phyloP scores from a whole-genome alignment of 192 early-diverging fungal genomes.

The Backusella psychrophila region DNA sequence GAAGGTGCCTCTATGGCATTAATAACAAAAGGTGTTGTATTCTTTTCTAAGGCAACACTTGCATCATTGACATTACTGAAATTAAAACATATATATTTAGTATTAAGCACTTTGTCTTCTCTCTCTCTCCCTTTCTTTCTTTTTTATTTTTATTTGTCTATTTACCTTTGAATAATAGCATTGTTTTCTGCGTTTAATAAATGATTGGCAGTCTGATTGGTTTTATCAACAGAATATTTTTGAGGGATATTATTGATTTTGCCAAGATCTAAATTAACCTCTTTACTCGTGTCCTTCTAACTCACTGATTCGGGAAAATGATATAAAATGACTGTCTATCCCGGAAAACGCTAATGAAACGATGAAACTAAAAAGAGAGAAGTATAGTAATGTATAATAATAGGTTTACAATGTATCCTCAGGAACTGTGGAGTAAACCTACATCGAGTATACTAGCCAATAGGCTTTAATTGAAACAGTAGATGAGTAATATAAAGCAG shows the following conservation, averaged over 20 bases:
- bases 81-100: conserved; percentile 70
- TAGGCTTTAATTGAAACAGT: too few species aligned
- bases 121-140: too few species aligned
- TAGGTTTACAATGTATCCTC: conserved; percentile 72
- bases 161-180: neutral
- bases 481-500: too few species aligned
- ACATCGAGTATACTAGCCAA: too few species aligned
- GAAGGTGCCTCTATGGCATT: conserved; percentile 64
- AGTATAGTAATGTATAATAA: too few species aligned
- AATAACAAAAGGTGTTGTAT: conserved; percentile 66
- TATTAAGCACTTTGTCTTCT: neutral
- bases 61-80: conserved; percentile 80
- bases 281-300: conserved; percentile 74
- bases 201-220: neutral
- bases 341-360: conserved; percentile 46
- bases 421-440: too few species aligned
- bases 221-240: conserved; percentile 63
- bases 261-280: conserved; percentile 66
- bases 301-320: conserved; percentile 71
- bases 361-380: too few species aligned
- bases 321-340: conserved; percentile 92
- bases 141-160: too few species aligned
- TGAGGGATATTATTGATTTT: conserved; percentile 84
- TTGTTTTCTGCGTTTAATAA: neutral
- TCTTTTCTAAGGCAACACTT: conserved; percentile 72